Percentiles rank a stretch among this genome's conserved stretches.
Conservation (phyloP, 129 eudicot genomes). For the Ambrosia trifida region DNA sequence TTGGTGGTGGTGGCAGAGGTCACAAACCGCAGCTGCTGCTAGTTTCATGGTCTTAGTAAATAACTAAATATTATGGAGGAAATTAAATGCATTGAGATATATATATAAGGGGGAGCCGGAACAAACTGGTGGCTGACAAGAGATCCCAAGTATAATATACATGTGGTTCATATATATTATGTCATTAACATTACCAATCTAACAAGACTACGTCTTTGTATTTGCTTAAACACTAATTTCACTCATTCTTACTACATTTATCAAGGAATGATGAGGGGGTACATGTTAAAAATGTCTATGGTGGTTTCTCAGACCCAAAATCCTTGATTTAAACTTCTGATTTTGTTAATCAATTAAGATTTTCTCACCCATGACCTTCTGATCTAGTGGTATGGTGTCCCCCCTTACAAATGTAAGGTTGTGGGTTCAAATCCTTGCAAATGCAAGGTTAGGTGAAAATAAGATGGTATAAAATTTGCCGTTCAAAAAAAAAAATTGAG, state of each 20-base stretch:
- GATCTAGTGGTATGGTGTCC: no score
- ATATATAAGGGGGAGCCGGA: neutral
- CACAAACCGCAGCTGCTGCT: conserved; percentile 2
- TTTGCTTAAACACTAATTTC: neutral
- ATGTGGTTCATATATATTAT: conserved; percentile 25
- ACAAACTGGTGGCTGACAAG: conserved; percentile 21
- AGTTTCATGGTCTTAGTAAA: neutral
- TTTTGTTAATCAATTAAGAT: no score
- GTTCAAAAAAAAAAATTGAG: no score
- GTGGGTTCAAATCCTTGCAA: no score
- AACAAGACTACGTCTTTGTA: neutral
- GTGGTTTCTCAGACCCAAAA: no score
- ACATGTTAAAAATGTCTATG: no score
- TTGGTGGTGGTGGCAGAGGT: conserved; percentile 27
- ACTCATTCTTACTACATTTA: neutral
- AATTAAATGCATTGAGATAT: neutral
- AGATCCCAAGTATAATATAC: conserved; percentile 13
- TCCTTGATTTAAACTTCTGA: no score
- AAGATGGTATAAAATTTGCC: no score
- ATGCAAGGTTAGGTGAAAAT: no score
- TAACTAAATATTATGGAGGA: neutral
- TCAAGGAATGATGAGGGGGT: neutral
- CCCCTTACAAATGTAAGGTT: no score
- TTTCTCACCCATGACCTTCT: no score
- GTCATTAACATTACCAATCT: conserved; percentile 13